phyloP scores from a whole-genome alignment of 2,329 filamentous ascomycete species.

The Neofusicoccum umdonicola region DNA sequence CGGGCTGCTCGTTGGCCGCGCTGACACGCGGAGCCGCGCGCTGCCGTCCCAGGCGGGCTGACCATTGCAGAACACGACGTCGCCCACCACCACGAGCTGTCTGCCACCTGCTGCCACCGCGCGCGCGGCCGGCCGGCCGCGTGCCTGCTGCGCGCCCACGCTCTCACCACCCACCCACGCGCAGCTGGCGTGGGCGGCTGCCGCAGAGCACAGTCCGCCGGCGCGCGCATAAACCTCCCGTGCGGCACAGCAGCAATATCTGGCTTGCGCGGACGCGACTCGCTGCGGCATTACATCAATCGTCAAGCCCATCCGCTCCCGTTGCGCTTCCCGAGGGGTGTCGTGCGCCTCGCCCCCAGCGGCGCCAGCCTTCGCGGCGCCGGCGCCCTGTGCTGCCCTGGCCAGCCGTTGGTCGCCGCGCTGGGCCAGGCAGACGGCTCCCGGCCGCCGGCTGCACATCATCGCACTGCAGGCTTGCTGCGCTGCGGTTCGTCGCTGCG shows the following conservation, averaged over 20 bases:
- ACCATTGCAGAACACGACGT: background rate
- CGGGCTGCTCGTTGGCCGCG: background rate
- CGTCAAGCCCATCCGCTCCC: conserved; percentile 14
- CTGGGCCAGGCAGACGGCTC: background rate
- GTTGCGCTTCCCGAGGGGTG: conserved; percentile 15
- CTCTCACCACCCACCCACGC: background rate
- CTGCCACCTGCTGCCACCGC: background rate
- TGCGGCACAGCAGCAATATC: conserved; percentile 16
- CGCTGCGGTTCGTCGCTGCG: background rate
- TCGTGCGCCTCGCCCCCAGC: conserved; percentile 7
- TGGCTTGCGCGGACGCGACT: conserved; percentile 7
- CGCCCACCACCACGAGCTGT: background rate
- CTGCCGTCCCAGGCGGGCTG: conserved; percentile 4
- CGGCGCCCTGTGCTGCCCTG: background rate
- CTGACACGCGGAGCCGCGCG: conserved; percentile 6
- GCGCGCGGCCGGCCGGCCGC: conserved; percentile 1
- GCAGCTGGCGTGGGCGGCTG: background rate
- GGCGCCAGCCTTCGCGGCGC: background rate
- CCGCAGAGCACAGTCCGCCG: background rate
- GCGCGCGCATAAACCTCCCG: background rate
- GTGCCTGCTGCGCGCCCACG: conserved; percentile 6
- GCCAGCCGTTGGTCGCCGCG: background rate
- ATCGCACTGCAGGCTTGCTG: background rate
- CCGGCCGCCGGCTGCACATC: conserved; percentile 1
- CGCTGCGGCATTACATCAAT: conserved; percentile 17